A percentile compares a stretch with the other conserved stretches of the same genome.
phyloP scores from a whole-genome alignment of 495 filamentous ascomycete species.

The Penicillium bovifimosum region DNA sequence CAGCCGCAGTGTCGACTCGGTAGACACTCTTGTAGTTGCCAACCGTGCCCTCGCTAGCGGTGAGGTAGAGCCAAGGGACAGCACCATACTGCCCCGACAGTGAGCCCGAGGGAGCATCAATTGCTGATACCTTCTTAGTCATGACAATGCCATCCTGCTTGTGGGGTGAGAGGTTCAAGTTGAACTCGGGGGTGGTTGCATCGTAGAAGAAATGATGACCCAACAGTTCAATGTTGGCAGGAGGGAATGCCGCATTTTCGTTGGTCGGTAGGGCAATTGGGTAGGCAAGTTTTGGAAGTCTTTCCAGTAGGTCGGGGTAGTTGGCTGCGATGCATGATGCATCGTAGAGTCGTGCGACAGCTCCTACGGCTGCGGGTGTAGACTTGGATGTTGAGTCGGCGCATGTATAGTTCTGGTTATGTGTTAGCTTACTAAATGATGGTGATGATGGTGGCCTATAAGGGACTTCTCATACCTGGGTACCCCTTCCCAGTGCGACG shows the following conservation, averaged over 20 bases:
- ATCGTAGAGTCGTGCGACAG: constrained; percentile 83
- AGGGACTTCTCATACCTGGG: constrained; percentile 39
- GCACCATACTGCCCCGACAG: constrained; percentile 54
- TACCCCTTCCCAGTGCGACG: constrained; percentile 81
- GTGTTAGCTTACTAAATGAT: background rate
- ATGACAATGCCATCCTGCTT: constrained; percentile 56
- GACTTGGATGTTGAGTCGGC: constrained; percentile 48
- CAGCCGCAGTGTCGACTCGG: constrained; percentile 80
- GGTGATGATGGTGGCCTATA: background rate
- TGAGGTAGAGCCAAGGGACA: constrained; percentile 52
- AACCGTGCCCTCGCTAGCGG: constrained; percentile 47
- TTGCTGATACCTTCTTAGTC: constrained; percentile 50
- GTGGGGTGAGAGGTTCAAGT: constrained; percentile 53
- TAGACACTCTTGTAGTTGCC: constrained; percentile 69
- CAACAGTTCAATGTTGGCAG: constrained; percentile 54
- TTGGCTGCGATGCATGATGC: constrained; percentile 69
- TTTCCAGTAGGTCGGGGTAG: constrained; percentile 55
- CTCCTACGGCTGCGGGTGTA: constrained; percentile 61
- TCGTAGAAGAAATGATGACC: constrained; percentile 78
- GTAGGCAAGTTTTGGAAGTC: constrained; percentile 39
- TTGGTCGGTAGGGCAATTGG: constrained; percentile 38
- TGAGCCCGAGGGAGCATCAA: constrained; percentile 55
- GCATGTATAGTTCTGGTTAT: constrained; percentile 81
- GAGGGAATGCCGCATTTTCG: constrained; percentile 27
- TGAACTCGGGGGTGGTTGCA: constrained; percentile 69